These are phyloP conservation scores for Pythium biforme DNA, from an alignment of 352 stramenopile genomes.

Conservation along the genomic window DNA sequence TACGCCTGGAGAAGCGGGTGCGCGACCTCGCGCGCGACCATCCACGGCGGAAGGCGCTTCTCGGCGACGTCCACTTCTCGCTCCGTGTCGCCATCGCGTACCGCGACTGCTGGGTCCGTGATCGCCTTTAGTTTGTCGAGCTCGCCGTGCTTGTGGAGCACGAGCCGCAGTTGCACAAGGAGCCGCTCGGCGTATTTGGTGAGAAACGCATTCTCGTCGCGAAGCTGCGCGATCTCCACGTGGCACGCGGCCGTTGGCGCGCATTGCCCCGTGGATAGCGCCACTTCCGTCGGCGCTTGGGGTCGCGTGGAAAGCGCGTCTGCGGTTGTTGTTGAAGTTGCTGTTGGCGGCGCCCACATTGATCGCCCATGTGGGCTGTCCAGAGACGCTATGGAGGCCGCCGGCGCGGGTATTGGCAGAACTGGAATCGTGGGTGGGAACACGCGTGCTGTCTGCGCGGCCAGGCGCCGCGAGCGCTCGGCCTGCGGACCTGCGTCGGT, in stretches of 20 bases:
- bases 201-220: constrained; percentile 67
- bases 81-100: constrained; percentile 21
- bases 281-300: not conserved
- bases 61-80: constrained; percentile 7
- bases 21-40: constrained; percentile 66
- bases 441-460: constrained; percentile 15
- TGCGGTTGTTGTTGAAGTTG: constrained; percentile 21
- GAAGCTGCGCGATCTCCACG: constrained; percentile 42
- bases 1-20: constrained; percentile 77
- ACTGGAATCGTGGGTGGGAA: constrained; percentile 15
- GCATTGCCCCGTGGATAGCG: constrained; percentile 19
- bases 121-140: constrained; percentile 67
- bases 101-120: constrained; percentile 28
- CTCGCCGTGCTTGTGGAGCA: constrained; percentile 70
- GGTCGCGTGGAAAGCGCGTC: not conserved
- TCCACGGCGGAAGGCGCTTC: constrained; percentile 45
- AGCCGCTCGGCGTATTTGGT: constrained; percentile 65
- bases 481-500: constrained; percentile 20
- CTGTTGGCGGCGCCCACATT: not conserved
- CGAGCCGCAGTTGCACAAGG: constrained; percentile 50
- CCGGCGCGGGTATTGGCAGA: not conserved
- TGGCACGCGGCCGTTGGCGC: constrained; percentile 28
- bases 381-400: constrained; percentile 2
- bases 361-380: not conserved
- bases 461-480: constrained; percentile 26